Percentiles rank a stretch among this genome's conserved stretches.
phyloP scores from a whole-genome alignment of 1,284 basidiomycete species.

The Apiotrichum brassicae region DNA sequence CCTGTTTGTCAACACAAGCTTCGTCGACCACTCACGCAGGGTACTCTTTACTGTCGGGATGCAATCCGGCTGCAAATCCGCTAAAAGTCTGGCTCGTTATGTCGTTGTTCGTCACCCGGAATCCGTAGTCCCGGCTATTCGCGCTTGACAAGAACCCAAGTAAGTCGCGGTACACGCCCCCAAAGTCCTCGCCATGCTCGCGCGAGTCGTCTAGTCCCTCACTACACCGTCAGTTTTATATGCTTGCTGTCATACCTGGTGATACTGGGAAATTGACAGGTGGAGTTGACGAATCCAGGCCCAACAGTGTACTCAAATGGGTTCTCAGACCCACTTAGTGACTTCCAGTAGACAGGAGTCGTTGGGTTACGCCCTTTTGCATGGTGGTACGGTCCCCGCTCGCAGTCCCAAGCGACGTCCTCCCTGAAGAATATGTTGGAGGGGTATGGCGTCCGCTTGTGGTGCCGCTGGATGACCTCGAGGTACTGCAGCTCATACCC shows the following conservation, averaged over 20 bases:
- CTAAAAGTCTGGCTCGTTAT: constrained; percentile 36
- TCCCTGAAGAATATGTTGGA: constrained; percentile 39
- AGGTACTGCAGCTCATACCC: constrained; percentile 32
- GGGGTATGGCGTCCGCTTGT: constrained; percentile 42
- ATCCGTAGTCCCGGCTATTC: constrained; percentile 24
- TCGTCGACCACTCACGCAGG: constrained; percentile 13
- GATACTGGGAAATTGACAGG: constrained; percentile 34
- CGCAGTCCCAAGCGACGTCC: constrained; percentile 33
- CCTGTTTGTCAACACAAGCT: not conserved
- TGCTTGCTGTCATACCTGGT: constrained; percentile 18
- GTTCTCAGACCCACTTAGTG: constrained; percentile 22
- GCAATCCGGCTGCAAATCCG: constrained; percentile 27
- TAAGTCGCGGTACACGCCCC: constrained; percentile 28
- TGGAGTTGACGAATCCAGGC: constrained; percentile 33
- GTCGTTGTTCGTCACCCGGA: constrained; percentile 38
- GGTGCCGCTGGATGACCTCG: constrained; percentile 40
- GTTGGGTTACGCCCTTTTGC: constrained; percentile 15
- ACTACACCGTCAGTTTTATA: too few relatives aligned
- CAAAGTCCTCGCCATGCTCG: constrained; percentile 31
- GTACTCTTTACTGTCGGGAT: constrained; percentile 24
- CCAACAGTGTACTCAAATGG: constrained; percentile 28
- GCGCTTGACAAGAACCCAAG: constrained; percentile 29
- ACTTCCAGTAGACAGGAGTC: constrained; percentile 29
- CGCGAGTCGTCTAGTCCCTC: constrained; percentile 20
- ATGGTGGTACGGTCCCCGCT: constrained; percentile 28